Conservation (phyloP, 2,329 filamentous ascomycete species). For the Talaromyces sp. region DNA sequence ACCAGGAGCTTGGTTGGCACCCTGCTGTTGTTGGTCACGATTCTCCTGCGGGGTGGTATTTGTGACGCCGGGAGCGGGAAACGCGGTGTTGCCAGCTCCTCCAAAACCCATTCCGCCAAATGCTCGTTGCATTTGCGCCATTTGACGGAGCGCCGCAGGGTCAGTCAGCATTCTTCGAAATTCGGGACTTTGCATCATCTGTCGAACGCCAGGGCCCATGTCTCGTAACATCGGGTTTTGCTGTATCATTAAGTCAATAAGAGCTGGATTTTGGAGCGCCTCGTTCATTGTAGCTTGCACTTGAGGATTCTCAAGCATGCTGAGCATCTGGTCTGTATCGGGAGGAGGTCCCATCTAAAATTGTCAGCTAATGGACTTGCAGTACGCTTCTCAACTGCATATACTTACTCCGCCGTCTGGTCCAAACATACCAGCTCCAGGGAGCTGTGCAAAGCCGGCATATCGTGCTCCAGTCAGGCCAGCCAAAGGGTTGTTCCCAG, state of each 20-base stretch:
- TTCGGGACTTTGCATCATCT: slow-evolving; percentile 81
- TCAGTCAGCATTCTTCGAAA: slow-evolving; percentile 92
- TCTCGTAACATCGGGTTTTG: slow-evolving; percentile 76
- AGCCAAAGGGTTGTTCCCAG: slow-evolving; percentile 80
- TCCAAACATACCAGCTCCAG: slow-evolving; percentile 82
- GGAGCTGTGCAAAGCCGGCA: slow-evolving; percentile 84
- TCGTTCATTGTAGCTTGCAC: slow-evolving; percentile 86
- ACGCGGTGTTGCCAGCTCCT: slow-evolving; percentile 48
- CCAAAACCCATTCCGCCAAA: slow-evolving; percentile 44
- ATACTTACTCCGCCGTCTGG: slow-evolving; percentile 83
- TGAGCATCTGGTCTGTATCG: slow-evolving; percentile 71
- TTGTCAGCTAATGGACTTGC: background rate
- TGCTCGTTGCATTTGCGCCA: slow-evolving; percentile 71
- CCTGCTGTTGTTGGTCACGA: slow-evolving; percentile 24
- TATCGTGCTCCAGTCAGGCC: slow-evolving; percentile 89
- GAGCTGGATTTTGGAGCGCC: slow-evolving; percentile 87
- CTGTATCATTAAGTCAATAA: slow-evolving; percentile 92
- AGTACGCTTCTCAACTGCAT: background rate
- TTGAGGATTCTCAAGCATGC: slow-evolving; percentile 83
- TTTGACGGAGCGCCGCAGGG: slow-evolving; percentile 74
- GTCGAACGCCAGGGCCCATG: slow-evolving; percentile 66
- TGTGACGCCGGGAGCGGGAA: slow-evolving; percentile 87
- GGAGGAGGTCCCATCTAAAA: slow-evolving; percentile 82
- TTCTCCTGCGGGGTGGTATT: slow-evolving; percentile 68
- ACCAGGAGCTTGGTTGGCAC: slow-evolving; percentile 33